Conservation (phyloP, 1,284 basidiomycete species). For the Puccinia horiana region DNA sequence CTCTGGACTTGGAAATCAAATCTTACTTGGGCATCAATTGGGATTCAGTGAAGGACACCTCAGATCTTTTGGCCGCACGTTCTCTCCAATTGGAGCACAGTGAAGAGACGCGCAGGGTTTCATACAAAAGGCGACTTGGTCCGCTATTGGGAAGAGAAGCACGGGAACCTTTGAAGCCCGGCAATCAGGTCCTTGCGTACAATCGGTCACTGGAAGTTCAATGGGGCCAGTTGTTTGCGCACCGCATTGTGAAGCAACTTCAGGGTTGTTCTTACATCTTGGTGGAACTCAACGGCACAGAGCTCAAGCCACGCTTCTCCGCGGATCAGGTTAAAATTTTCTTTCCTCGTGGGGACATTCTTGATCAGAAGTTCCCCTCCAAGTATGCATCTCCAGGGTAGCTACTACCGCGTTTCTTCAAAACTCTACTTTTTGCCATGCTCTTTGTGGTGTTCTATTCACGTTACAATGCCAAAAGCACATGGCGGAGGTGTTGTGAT, state of each 20-base stretch:
- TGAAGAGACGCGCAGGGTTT: background rate
- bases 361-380: background rate
- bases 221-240: conserved; percentile 3
- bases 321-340: background rate
- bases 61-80: background rate
- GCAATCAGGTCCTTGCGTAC: background rate
- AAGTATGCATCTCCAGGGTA: background rate
- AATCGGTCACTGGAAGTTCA: background rate
- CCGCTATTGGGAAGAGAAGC: conserved; percentile 3
- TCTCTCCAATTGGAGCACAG: background rate
- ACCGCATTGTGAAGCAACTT: background rate
- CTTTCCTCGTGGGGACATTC: background rate
- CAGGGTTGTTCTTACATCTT: background rate
- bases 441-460: too few species aligned
- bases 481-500: too few species aligned
- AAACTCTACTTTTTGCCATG: background rate
- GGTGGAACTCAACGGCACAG: background rate
- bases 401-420: background rate
- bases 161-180: background rate
- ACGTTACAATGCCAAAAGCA: too few species aligned
- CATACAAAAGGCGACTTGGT: background rate
- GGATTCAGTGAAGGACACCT: background rate
- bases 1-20: background rate
- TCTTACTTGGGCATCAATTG: background rate
- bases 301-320: background rate